These are phyloP conservation scores for Sapria himalayana DNA, from an alignment of 345 rosid genomes.

Conservation along the genomic window DNA sequence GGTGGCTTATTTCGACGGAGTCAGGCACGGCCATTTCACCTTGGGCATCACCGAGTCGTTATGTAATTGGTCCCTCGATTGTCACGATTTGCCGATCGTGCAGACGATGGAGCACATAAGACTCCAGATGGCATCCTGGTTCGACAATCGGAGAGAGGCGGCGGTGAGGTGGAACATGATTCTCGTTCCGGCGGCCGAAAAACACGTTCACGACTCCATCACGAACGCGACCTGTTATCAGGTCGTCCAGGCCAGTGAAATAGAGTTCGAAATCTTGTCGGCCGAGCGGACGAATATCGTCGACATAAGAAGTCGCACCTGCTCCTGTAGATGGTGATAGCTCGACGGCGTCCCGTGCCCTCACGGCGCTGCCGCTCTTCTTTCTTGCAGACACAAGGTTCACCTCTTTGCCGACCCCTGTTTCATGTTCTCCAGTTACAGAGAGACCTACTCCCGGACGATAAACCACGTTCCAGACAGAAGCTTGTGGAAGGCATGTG, in stretches of 20 bases:
- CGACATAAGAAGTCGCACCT: slow-evolving; percentile 56
- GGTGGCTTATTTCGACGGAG: slow-evolving; percentile 80
- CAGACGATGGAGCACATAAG: slow-evolving; percentile 94
- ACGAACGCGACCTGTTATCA: slow-evolving; percentile 87
- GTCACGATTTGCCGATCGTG: slow-evolving; percentile 83
- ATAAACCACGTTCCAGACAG: slow-evolving; percentile 50
- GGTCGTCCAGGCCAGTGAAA: slow-evolving; percentile 85
- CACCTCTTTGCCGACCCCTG: slow-evolving; percentile 69
- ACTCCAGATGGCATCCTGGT: slow-evolving; percentile 38
- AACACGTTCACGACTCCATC: slow-evolving; percentile 52
- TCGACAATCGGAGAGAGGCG: slow-evolving; percentile 39
- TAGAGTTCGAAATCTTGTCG: slow-evolving; percentile 96
- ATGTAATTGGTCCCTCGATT: slow-evolving; percentile 85
- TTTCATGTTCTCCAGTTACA: slow-evolving; percentile 53
- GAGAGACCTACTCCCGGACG: slow-evolving; percentile 58
- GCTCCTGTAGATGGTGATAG: slow-evolving; percentile 95
- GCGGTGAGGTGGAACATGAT: slow-evolving; percentile 70
- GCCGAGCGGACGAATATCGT: slow-evolving; percentile 88
- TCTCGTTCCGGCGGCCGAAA: slow-evolving; percentile 91
- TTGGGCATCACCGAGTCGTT: slow-evolving; percentile 67
- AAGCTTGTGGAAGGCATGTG: slow-evolving; percentile 44
- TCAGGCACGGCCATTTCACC: slow-evolving; percentile 68
- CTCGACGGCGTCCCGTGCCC: slow-evolving; percentile 87
- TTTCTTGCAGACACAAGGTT: slow-evolving; percentile 71
- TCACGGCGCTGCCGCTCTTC: slow-evolving; percentile 89